A percentile compares a stretch with the other conserved stretches of the same genome.
These are phyloP conservation scores for Pyricularia sp. DNA, from an alignment of 2,329 filamentous ascomycete species.

Conservation along the genomic window DNA sequence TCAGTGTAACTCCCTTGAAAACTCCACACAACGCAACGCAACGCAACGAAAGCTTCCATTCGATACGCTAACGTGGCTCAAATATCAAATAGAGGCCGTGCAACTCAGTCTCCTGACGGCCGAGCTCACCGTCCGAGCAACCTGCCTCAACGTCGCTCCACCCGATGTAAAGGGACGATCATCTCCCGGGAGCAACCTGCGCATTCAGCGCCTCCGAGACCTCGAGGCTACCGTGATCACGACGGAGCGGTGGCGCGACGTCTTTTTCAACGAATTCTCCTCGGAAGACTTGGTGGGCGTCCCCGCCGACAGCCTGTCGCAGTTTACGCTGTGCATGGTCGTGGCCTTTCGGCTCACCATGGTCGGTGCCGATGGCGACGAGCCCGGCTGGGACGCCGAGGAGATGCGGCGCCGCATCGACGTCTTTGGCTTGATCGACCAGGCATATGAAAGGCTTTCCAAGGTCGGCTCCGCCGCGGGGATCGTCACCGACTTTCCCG, in stretches of 20 bases:
- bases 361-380: constrained; percentile 7
- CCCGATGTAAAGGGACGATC: background rate
- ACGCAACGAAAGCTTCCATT: constrained; percentile 6
- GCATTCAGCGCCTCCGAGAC: constrained; percentile 13
- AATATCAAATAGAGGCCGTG: background rate
- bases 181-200: background rate
- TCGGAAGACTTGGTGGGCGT: constrained; percentile 12
- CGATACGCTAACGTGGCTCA: background rate
- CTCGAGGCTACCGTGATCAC: constrained; percentile 11
- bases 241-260: constrained; percentile 12
- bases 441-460: constrained; percentile 7
- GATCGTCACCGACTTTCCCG: constrained; percentile 11
- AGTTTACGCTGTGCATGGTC: constrained; percentile 16
- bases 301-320: constrained; percentile 4
- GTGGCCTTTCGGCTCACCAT: constrained; percentile 16
- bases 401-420: constrained; percentile 14
- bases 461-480: constrained; percentile 8
- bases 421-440: constrained; percentile 14
- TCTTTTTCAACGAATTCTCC: constrained; percentile 10
- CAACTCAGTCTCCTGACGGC: background rate
- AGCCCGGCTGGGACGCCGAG: constrained; percentile 14
- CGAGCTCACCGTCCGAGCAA: background rate
- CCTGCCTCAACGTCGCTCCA: background rate
- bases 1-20: constrained; percentile 5
- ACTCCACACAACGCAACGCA: constrained; percentile 5